Conservation (phyloP, 768 basidiomycete genomes). For the Mycena olivaceomarginata region DNA sequence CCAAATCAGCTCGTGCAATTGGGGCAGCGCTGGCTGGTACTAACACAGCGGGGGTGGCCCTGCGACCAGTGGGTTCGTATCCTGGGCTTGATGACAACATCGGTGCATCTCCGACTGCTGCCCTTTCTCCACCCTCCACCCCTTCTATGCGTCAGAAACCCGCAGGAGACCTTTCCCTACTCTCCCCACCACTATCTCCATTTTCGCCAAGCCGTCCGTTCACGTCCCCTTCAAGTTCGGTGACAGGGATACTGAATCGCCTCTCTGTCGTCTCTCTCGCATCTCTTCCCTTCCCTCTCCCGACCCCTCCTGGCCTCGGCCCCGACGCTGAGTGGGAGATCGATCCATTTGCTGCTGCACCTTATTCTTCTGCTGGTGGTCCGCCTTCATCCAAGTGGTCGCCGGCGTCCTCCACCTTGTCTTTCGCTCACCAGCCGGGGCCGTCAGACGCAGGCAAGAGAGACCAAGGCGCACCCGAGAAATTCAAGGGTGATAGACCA, state of each 20-base stretch:
- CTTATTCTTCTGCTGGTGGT: not conserved
- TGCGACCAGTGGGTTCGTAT: slow-evolving; percentile 1
- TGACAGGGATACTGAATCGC: slow-evolving; percentile 1
- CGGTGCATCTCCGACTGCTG: not conserved
- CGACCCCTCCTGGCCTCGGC: slow-evolving; percentile 20
- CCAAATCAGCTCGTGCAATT: not conserved
- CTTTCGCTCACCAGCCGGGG: slow-evolving; percentile 1
- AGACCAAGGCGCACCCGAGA: slow-evolving; percentile 18
- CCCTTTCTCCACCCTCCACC: not conserved
- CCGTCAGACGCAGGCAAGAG: not conserved
- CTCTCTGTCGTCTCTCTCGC: slow-evolving; percentile 31
- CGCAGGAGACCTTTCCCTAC: not conserved
- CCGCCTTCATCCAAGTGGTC: slow-evolving; percentile 37
- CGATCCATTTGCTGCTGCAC: slow-evolving; percentile 33
- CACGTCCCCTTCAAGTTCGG: not conserved
- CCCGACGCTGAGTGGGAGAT: slow-evolving; percentile 34
- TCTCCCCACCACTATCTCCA: not conserved
- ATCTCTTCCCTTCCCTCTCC: slow-evolving; percentile 40
- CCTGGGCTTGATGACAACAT: not conserved
- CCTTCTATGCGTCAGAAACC: not conserved
- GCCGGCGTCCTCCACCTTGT: slow-evolving; percentile 32
- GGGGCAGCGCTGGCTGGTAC: not conserved
- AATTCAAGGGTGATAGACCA: slow-evolving; percentile 18
- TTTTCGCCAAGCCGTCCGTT: slow-evolving; percentile 1
- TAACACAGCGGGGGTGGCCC: not conserved